These are phyloP conservation scores for Phytophthora cactorum DNA, from an alignment of 352 stramenopile species.

Conservation along the genomic window DNA sequence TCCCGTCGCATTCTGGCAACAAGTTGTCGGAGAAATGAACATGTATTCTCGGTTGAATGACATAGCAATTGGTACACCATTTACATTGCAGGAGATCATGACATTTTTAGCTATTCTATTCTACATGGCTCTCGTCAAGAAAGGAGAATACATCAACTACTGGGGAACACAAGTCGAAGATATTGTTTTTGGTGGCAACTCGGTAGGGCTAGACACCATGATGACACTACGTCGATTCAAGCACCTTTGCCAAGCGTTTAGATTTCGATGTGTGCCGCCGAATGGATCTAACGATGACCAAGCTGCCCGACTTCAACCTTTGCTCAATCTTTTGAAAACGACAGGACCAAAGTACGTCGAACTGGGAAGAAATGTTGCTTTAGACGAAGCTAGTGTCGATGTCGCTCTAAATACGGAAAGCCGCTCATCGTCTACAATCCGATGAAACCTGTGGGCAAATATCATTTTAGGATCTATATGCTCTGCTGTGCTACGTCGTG, in stretches of 20 bases:
- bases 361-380: not conserved
- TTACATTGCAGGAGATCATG: slow-evolving; percentile 12
- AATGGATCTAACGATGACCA: not conserved
- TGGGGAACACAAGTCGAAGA: slow-evolving; percentile 37
- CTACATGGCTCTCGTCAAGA: slow-evolving; percentile 29
- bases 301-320: not conserved
- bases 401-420: slow-evolving; percentile 13
- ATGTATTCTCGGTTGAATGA: not conserved
- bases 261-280: slow-evolving; percentile 12
- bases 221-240: slow-evolving; percentile 34
- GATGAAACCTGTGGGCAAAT: slow-evolving; percentile 39
- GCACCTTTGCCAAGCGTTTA: slow-evolving; percentile 19
- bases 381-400: slow-evolving; percentile 4
- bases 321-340: not conserved
- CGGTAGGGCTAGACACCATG: slow-evolving; percentile 13
- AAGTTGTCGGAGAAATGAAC: slow-evolving; percentile 12
- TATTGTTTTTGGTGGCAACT: slow-evolving; percentile 10
- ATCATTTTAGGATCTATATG: slow-evolving; percentile 43
- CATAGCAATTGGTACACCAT: not conserved
- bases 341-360: not conserved
- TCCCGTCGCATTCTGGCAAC: slow-evolving; percentile 14
- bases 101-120: slow-evolving; percentile 43
- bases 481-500: slow-evolving; percentile 31
- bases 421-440: slow-evolving; percentile 7
- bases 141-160: slow-evolving; percentile 36